phyloP scores from a whole-genome alignment of 495 filamentous ascomycete genomes.

The Penicillium goetzii region DNA sequence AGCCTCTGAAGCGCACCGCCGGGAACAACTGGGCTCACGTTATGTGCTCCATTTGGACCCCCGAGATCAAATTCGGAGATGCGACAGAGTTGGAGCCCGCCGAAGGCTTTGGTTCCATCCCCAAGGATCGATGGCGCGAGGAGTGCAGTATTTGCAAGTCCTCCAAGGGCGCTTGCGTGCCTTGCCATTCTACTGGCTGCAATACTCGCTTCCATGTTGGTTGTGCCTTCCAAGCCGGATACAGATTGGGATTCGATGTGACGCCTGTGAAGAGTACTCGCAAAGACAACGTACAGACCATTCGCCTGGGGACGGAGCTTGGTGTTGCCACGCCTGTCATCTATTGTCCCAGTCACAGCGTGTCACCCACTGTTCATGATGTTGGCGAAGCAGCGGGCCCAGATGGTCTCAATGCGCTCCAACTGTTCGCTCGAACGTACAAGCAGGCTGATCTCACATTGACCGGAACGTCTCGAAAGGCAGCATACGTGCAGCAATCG shows the following conservation, averaged over 20 bases:
- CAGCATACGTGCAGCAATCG: conserved; percentile 63
- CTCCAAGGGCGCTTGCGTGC: conserved; percentile 72
- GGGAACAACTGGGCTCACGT: conserved; percentile 99
- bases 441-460: conserved; percentile 92
- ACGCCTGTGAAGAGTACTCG: conserved; percentile 86
- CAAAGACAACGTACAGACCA: conserved; percentile 70
- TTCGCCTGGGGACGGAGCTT: conserved; percentile 74
- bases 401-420: conserved; percentile 69
- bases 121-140: conserved; percentile 66
- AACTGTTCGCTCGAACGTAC: conserved; percentile 82
- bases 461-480: conserved; percentile 90
- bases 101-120: conserved; percentile 84
- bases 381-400: conserved; percentile 72
- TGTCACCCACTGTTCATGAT: conserved; percentile 70
- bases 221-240: conserved; percentile 84
- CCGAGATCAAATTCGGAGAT: conserved; percentile 88
- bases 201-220: conserved; percentile 81
- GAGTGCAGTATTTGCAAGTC: conserved; percentile 82
- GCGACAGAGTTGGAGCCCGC: conserved; percentile 77
- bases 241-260: conserved; percentile 85
- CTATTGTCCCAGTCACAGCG: conserved; percentile 86
- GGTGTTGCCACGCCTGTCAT: conserved; percentile 78
- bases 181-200: conserved; percentile 72
- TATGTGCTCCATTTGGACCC: conserved; percentile 85
- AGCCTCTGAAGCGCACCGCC: conserved; percentile 87